phyloP scores from a whole-genome alignment of 768 basidiomycete species.

The Lentinula guzmanii region DNA sequence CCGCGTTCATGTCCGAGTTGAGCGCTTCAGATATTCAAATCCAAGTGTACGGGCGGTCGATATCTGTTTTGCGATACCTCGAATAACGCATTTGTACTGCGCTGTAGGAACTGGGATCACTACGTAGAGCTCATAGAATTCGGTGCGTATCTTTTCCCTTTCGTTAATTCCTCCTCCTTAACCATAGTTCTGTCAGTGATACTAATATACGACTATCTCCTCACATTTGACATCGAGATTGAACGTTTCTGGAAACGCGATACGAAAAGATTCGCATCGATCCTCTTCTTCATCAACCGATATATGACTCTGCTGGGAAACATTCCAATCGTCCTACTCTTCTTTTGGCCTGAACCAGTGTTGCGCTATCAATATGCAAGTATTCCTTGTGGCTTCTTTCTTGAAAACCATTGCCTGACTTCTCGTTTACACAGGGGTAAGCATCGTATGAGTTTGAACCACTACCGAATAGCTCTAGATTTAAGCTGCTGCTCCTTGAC shows the following conservation, averaged over 20 bases:
- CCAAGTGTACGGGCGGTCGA: no score
- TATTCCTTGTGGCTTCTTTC: no score
- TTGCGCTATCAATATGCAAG: neutral
- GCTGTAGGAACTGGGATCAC: neutral
- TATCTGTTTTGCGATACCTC: no score
- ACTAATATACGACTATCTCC: slow-evolving; percentile 3
- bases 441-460: neutral
- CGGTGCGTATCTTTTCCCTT: neutral
- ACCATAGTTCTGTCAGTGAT: neutral
- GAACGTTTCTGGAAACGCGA: slow-evolving; percentile 1
- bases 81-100: neutral
- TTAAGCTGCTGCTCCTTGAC: neutral
- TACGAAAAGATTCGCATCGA: neutral
- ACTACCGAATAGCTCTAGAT: neutral
- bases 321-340: neutral
- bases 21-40: no score
- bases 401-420: neutral
- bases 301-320: slow-evolving; percentile 4
- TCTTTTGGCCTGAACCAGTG: neutral
- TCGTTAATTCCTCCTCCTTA: neutral
- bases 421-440: neutral
- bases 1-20: no score
- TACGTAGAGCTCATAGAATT: neutral
- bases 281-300: slow-evolving; percentile 5
- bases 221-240: neutral